phyloP scores from a whole-genome alignment of 2,329 filamentous ascomycete species.

The Emmonsia crescens region DNA sequence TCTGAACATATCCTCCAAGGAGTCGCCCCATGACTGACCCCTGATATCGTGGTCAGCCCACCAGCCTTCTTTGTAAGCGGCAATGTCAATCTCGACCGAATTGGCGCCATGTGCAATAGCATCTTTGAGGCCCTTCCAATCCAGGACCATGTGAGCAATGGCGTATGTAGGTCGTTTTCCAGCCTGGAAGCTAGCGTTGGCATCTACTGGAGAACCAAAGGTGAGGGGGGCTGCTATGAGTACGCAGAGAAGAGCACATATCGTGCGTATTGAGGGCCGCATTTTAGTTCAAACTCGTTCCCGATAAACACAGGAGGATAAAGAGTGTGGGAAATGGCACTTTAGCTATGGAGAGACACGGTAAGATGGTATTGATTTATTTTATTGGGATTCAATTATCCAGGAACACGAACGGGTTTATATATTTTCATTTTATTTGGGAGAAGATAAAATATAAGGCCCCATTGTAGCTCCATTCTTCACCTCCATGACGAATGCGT shows the following conservation, averaged over 20 bases:
- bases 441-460: too few relatives aligned
- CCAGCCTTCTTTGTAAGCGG: conserved; percentile 12
- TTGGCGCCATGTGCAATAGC: conserved; percentile 15
- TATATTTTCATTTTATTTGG: background rate
- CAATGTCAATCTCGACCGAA: conserved; percentile 15
- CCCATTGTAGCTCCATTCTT: too few relatives aligned
- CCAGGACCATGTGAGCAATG: conserved; percentile 34
- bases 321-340: background rate
- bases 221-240: background rate
- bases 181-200: background rate
- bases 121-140: conserved; percentile 5
- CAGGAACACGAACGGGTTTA: background rate
- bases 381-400: background rate
- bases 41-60: conserved; percentile 14
- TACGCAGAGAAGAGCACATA: background rate
- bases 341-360: background rate
- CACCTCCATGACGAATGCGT: too few relatives aligned
- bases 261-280: background rate
- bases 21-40: conserved; percentile 2
- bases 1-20: conserved; percentile 8
- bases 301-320: background rate
- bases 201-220: background rate
- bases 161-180: background rate
- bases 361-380: background rate
- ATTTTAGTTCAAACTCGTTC: background rate